Base-by-base conservation (phyloP, 106 monocot genomes). In the Dioscorea zingiberensis region DNA sequence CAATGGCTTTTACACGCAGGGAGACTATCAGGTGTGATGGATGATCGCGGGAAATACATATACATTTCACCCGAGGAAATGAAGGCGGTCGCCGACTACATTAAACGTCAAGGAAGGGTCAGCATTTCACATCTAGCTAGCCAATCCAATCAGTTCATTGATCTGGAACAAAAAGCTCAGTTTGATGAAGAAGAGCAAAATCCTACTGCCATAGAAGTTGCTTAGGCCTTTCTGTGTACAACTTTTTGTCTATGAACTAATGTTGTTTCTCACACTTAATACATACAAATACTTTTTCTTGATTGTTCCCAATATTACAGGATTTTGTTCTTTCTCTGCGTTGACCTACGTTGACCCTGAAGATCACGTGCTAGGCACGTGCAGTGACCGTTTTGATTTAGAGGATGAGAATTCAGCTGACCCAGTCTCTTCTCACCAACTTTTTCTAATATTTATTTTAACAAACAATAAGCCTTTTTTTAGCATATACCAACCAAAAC, bases 11-110 rank as follows among this genome's bases (percentile, higher is more conserved):
- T 56, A 16, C 51, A 12, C 0, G 16, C 70, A 97, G 95, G 91
- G 60, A 88, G 91, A 67, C 71, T 97, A n/a, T 88, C 95, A 32
- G 95, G 95, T 59, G 91, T 97, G 2, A 91, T 88, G 95, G 95
- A 97, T 69, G 95, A 97, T 64, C 80, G 95, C 44, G 95, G 95
- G 14, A 91, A 97, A 60, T 97, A 88, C 58, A 88, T 97, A 59
- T 97, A 84, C 78, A 97, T 97, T 38, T 97, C 95, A 9, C 69
- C 71, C 16, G 88, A 91, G 77, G 91, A 97, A 68, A 97, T 97
- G 91, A 83, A 76, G 68, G 91, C 91, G 0, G 95, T 91, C 27
- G 91, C 95, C 3, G 91, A 97, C 26, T 91, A 91, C 77, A 91
- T 97, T 48, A 88, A 84, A 56, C 70, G 83, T 19, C 66, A 84